phyloP scores from a whole-genome alignment of 148 eudicot species.

The Linanthus parryae region DNA sequence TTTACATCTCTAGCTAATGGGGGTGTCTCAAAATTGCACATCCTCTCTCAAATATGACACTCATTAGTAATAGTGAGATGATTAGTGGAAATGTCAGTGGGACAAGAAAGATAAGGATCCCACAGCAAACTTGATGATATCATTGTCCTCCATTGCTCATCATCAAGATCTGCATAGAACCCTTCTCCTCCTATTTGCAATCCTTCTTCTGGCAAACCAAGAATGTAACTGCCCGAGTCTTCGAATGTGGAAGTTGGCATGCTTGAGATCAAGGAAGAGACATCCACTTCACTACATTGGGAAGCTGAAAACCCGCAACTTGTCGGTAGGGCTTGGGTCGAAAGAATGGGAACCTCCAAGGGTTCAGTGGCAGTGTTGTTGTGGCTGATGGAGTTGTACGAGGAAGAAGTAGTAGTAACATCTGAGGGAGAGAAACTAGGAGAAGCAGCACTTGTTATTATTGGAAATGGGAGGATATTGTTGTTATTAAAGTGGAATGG shows the following conservation, averaged over 20 bases:
- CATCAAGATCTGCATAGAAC: background rate
- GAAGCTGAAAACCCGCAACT: slow-evolving; percentile 24
- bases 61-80: slow-evolving; percentile 37
- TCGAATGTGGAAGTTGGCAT: slow-evolving; percentile 29
- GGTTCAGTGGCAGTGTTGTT: slow-evolving; percentile 13
- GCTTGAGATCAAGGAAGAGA: slow-evolving; percentile 33
- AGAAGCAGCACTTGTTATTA: too few species aligned
- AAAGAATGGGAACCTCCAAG: slow-evolving; percentile 2
- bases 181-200: slow-evolving; percentile 9
- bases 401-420: too few species aligned
- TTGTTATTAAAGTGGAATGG: slow-evolving; percentile 15
- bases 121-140: slow-evolving; percentile 17
- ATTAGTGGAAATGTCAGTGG: slow-evolving; percentile 27
- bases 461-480: slow-evolving; percentile 17
- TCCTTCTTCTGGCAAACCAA: too few species aligned
- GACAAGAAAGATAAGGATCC: slow-evolving; percentile 38
- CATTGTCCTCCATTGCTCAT: slow-evolving; percentile 11
- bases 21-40: too few species aligned
- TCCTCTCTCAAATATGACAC: slow-evolving; percentile 12
- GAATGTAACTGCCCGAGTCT: slow-evolving; percentile 13
- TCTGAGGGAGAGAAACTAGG: too few species aligned
- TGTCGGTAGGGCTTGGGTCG: slow-evolving; percentile 18
- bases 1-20: too few species aligned
- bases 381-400: slow-evolving; percentile 22
- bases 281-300: slow-evolving; percentile 19